These are phyloP conservation scores for Murraya paniculata DNA, from an alignment of 345 rosid genomes.

Conservation along the genomic window DNA sequence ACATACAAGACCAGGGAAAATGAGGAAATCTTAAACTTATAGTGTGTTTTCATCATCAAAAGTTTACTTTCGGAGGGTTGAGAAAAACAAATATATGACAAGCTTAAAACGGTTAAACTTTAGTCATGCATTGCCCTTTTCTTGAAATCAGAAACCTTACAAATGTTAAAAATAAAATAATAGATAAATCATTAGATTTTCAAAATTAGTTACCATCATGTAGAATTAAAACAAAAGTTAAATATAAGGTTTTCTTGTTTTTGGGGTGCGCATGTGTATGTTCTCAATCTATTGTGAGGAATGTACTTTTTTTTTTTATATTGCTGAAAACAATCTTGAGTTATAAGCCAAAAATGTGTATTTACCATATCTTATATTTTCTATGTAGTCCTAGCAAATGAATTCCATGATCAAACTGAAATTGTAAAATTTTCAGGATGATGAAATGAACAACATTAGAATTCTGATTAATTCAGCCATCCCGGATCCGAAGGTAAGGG, in stretches of 20 bases:
- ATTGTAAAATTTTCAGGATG: constrained; percentile 43
- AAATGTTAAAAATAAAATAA: too few relatives aligned
- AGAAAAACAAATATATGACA: not conserved
- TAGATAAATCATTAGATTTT: too few relatives aligned
- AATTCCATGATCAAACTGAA: not conserved
- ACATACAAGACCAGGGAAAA: not conserved
- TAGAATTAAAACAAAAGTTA: too few relatives aligned
- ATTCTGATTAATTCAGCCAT: constrained; percentile 46
- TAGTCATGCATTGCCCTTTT: not conserved
- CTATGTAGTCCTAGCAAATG: not conserved
- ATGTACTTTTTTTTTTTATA: too few relatives aligned
- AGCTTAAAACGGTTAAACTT: not conserved
- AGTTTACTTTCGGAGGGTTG: not conserved
- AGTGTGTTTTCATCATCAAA: not conserved
- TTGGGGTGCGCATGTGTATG: too few relatives aligned
- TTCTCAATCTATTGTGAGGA: too few relatives aligned
- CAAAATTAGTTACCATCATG: too few relatives aligned
- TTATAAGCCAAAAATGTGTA: not conserved
- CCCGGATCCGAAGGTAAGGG: constrained; percentile 55
- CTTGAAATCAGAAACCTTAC: not conserved
- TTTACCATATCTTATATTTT: too few relatives aligned
- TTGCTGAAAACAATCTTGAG: too few relatives aligned
- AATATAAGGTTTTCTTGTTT: too few relatives aligned
- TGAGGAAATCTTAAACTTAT: not conserved
- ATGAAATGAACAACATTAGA: constrained; percentile 43